These are phyloP conservation scores for Panaeolus papilionaceus DNA, from an alignment of 768 basidiomycete genomes.

Conservation along the genomic window DNA sequence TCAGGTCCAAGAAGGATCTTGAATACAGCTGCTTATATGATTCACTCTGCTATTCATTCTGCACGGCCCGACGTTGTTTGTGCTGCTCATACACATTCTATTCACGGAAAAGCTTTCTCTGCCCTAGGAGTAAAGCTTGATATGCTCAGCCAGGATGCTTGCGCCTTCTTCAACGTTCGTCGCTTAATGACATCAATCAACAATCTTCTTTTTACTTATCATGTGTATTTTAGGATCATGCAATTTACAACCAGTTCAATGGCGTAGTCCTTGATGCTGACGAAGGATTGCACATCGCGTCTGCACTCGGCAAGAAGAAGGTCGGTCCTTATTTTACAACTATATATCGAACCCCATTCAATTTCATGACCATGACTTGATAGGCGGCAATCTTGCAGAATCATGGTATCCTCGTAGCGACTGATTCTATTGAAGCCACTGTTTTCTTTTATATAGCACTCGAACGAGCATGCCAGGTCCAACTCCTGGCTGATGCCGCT, in stretches of 20 bases:
- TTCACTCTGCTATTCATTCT: constrained; percentile 50
- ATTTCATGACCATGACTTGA: not conserved
- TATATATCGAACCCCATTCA: constrained; percentile 17
- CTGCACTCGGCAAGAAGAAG: constrained; percentile 46
- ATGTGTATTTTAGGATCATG: constrained; percentile 37
- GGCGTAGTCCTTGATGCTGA: constrained; percentile 53
- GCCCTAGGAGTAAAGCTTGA: constrained; percentile 49
- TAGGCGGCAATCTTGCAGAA: constrained; percentile 50
- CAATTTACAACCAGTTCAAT: constrained; percentile 50
- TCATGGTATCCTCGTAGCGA: constrained; percentile 47
- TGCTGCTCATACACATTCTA: constrained; percentile 54
- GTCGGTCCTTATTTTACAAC: constrained; percentile 19
- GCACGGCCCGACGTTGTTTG: constrained; percentile 55
- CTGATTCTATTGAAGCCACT: constrained; percentile 48
- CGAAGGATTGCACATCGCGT: constrained; percentile 53
- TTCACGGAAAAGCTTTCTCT: constrained; percentile 56
- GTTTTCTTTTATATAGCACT: constrained; percentile 47
- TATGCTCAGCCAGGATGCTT: constrained; percentile 51
- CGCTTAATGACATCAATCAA: constrained; percentile 16
- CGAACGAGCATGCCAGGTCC: constrained; percentile 54
- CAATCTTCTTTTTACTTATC: constrained; percentile 14
- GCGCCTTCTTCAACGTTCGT: constrained; percentile 46
- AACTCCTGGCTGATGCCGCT: constrained; percentile 51
- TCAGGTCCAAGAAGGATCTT: constrained; percentile 37
- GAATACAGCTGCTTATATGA: constrained; percentile 41